Conservation (phyloP, 257 asterid species). For the Coffea canephora region DNA sequence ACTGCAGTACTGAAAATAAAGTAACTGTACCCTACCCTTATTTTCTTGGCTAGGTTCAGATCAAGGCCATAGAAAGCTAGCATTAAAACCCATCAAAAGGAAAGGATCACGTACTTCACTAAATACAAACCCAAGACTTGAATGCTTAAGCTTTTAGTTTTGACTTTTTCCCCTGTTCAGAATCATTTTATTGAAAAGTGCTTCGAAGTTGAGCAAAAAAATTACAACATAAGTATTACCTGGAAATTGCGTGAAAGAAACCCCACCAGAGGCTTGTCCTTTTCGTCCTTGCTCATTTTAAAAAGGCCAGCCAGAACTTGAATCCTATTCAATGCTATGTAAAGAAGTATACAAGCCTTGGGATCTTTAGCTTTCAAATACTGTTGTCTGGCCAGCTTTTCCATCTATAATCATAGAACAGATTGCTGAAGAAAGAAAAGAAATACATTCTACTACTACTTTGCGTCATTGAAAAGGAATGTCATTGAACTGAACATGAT, state of each 20-base stretch:
- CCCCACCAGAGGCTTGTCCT: slow-evolving; percentile 82
- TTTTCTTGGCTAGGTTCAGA: too few species aligned
- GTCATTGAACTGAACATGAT: neutral
- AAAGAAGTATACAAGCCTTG: slow-evolving; percentile 85
- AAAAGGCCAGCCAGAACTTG: slow-evolving; percentile 96
- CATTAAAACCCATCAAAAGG: neutral
- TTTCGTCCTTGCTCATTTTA: slow-evolving; percentile 91
- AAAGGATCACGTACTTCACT: neutral
- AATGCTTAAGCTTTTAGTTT: neutral
- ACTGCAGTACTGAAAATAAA: too few species aligned
- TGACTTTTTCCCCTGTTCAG: neutral
- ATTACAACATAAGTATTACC: slow-evolving; percentile 41
- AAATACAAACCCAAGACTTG: neutral
- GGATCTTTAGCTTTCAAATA: slow-evolving; percentile 88
- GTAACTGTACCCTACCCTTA: too few species aligned
- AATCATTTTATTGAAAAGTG: neutral
- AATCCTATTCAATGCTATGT: slow-evolving; percentile 82
- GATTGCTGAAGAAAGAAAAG: slow-evolving; percentile 10
- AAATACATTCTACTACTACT: neutral
- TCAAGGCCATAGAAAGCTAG: neutral
- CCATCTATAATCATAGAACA: slow-evolving; percentile 63
- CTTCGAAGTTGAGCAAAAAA: neutral
- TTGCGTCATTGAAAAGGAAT: neutral
- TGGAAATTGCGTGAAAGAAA: slow-evolving; percentile 87
- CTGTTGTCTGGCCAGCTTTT: slow-evolving; percentile 82